Evolutionary conservation across 768 basidiomycete genomes (phyloP).

Genomic region (Leucosporidium scottii): DNA sequence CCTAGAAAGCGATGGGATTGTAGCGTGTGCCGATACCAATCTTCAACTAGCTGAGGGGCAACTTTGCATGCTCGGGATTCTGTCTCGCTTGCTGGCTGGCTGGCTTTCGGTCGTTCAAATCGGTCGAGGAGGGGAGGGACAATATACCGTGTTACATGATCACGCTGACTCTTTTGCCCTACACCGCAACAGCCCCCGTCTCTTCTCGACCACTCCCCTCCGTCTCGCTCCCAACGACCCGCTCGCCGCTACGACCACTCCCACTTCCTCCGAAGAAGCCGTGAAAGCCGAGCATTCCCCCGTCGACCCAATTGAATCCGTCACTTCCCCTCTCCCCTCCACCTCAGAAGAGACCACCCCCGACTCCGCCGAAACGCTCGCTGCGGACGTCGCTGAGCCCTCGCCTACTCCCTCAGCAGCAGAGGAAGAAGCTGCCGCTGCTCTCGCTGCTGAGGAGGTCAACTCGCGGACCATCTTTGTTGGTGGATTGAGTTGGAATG

Average conservation of each 20-base stretch:
- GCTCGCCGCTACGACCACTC: not conserved
- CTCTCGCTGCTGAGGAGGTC: slow-evolving; percentile 39
- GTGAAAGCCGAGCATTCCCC: not conserved
- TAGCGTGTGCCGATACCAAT: too few species aligned
- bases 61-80: not conserved
- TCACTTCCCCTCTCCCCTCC: not conserved
- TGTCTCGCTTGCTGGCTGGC: too few species aligned
- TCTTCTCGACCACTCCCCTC: too few species aligned
- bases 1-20: too few species aligned
- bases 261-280: not conserved
- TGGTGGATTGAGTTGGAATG: slow-evolving; percentile 87
- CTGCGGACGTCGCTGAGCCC: not conserved
- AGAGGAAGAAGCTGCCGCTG: not conserved
- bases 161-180: too few species aligned
- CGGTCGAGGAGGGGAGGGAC: too few species aligned
- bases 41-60: too few species aligned
- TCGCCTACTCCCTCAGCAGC: not conserved
- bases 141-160: too few species aligned
- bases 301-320: not conserved
- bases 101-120: too few species aligned
- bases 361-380: not conserved
- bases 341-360: not conserved
- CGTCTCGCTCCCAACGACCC: not conserved
- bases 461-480: slow-evolving; percentile 74
- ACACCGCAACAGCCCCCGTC: too few species aligned